These are phyloP conservation scores for Lanmaoa rubissima DNA, from an alignment of 768 basidiomycete genomes.

Conservation along the genomic window DNA sequence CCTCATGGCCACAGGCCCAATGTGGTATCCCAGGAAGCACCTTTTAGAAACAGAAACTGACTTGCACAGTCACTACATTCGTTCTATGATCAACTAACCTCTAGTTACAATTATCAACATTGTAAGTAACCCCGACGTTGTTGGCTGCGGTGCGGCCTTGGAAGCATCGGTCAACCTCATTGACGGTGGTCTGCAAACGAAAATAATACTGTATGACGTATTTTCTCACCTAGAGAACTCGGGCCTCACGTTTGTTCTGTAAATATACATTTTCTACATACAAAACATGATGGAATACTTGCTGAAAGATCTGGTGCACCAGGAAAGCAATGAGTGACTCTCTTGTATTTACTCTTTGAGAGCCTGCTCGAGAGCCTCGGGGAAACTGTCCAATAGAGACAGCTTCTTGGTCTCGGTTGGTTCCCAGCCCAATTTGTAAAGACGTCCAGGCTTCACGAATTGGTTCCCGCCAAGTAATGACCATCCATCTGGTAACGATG, in stretches of 20 bases:
- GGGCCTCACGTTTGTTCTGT: constrained; percentile 5
- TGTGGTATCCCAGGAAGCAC: not conserved
- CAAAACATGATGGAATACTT: constrained; percentile 1
- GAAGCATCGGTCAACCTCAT: not conserved
- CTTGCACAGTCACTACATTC: constrained; percentile 7
- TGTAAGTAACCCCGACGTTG: constrained; percentile 4
- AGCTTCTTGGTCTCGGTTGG: constrained; percentile 27
- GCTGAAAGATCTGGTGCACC: not conserved
- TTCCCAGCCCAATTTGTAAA: constrained; percentile 42
- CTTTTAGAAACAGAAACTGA: not conserved
- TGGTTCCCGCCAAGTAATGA: constrained; percentile 40
- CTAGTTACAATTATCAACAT: constrained; percentile 1
- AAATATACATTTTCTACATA: not conserved
- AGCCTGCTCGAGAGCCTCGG: constrained; percentile 29
- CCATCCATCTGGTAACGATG: constrained; percentile 36
- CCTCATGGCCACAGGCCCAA: not conserved
- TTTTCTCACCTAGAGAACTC: not conserved
- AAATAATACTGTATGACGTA: constrained; percentile 5
- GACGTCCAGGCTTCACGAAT: constrained; percentile 34
- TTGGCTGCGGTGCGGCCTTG: not conserved
- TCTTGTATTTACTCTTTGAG: constrained; percentile 3
- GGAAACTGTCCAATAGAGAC: constrained; percentile 29
- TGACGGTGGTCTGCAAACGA: not conserved
- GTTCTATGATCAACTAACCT: constrained; percentile 11
- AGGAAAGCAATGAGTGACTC: not conserved